These are phyloP conservation scores for Beauveria sp. DNA, from an alignment of 2,329 filamentous ascomycete genomes.

Conservation along the genomic window DNA sequence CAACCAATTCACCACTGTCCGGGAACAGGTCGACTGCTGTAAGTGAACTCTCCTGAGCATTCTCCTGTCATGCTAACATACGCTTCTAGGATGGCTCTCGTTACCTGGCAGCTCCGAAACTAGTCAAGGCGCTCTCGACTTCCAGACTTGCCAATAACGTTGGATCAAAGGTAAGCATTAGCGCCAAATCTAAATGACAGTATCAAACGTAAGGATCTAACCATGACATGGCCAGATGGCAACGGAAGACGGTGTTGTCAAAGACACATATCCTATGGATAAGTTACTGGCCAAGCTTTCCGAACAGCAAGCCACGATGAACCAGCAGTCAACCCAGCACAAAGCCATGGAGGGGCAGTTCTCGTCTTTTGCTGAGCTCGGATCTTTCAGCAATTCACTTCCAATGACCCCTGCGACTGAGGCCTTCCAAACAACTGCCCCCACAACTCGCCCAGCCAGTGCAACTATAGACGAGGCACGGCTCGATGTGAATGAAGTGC, in stretches of 20 bases:
- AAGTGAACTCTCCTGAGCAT: not conserved
- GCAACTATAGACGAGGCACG: conserved; percentile 36
- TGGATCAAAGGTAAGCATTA: conserved; percentile 40
- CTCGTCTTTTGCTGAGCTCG: conserved; percentile 34
- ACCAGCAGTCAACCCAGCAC: conserved; percentile 47
- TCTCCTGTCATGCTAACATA: conserved; percentile 15
- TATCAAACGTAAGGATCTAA: not conserved
- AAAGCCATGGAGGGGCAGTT: conserved; percentile 31
- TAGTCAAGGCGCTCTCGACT: conserved; percentile 40
- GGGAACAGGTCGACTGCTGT: not conserved
- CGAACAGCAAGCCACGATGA: conserved; percentile 58
- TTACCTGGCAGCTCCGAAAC: conserved; percentile 29
- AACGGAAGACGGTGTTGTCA: conserved; percentile 13
- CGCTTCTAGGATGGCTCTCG: conserved; percentile 17
- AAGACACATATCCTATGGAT: conserved; percentile 53
- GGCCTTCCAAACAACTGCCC: conserved; percentile 38
- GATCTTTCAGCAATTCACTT: conserved; percentile 49
- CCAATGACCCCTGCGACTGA: conserved; percentile 57
- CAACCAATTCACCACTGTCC: not conserved
- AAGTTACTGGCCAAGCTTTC: conserved; percentile 64
- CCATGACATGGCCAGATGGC: conserved; percentile 10
- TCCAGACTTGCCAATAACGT: conserved; percentile 50
- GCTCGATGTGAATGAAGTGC: conserved; percentile 48
- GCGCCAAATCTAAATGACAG: not conserved
- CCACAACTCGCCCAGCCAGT: conserved; percentile 46